Evolutionary conservation across 495 filamentous ascomycete genomes (phyloP).

Genomic region (Neurospora sp.): DNA sequence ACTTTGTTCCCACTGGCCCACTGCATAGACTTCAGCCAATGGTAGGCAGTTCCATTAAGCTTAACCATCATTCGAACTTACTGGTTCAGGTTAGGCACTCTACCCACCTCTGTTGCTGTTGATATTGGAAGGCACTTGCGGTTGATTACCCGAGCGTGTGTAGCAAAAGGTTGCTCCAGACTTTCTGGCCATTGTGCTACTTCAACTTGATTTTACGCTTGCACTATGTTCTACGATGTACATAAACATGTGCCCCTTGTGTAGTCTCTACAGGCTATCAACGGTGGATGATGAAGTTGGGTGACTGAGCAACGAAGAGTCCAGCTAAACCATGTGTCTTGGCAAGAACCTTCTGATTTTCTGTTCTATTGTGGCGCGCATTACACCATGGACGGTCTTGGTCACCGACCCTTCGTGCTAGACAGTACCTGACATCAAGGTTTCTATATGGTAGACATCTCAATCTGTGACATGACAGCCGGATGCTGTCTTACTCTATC

Average conservation of each 20-base stretch:
- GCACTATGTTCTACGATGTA: neutral
- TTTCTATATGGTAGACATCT: neutral
- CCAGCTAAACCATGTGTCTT: neutral
- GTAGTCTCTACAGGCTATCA: neutral
- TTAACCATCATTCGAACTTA: neutral
- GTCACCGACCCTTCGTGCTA: neutral
- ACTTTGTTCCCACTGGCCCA: neutral
- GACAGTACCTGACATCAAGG: neutral
- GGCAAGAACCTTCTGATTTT: neutral
- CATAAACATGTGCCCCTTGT: neutral
- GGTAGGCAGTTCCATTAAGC: neutral
- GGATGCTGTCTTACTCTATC: neutral
- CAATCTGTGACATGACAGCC: neutral
- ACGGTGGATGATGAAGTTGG: neutral
- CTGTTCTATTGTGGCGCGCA: neutral
- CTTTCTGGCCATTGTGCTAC: neutral
- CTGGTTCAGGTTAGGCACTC: neutral
- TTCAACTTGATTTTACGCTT: neutral
- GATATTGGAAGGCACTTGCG: neutral
- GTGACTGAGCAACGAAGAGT: neutral
- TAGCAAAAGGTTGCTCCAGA: neutral
- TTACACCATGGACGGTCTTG: neutral
- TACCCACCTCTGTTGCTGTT: neutral
- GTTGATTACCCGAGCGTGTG: neutral
- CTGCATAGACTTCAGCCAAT: neutral